These are phyloP conservation scores for Botrytis squamosa DNA, from an alignment of 2,329 filamentous ascomycete species.

Conservation along the genomic window DNA sequence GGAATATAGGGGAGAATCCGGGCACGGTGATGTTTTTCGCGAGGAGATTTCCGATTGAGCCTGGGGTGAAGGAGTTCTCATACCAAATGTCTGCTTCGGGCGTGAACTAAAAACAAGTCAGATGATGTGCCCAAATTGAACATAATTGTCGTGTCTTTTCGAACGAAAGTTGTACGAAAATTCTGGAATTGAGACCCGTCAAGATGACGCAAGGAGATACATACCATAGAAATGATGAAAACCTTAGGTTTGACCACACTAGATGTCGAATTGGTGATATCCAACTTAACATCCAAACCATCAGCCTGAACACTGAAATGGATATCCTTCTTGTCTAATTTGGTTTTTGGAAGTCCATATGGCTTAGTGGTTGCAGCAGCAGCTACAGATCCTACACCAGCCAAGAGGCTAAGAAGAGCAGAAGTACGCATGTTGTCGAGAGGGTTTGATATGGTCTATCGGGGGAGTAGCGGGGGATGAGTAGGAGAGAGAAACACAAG, in stretches of 20 bases:
- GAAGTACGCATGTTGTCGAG: slow-evolving; percentile 17
- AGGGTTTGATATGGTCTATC: not conserved
- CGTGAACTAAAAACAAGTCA: slow-evolving; percentile 49
- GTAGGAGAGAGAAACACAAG: not conserved
- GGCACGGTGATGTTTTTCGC: slow-evolving; percentile 57
- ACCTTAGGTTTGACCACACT: slow-evolving; percentile 49
- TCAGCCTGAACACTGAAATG: slow-evolving; percentile 10
- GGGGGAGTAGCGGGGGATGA: not conserved
- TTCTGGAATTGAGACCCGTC: not conserved
- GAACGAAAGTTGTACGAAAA: not conserved
- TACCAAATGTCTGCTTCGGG: slow-evolving; percentile 64
- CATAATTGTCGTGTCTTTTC: not conserved
- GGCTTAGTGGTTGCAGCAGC: slow-evolving; percentile 17
- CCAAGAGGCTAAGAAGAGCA: slow-evolving; percentile 13
- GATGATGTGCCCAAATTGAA: not conserved
- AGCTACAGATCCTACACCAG: slow-evolving; percentile 12
- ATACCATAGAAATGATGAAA: slow-evolving; percentile 62
- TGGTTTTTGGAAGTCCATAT: slow-evolving; percentile 1
- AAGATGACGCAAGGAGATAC: slow-evolving; percentile 21
- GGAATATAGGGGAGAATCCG: slow-evolving; percentile 65
- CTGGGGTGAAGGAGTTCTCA: slow-evolving; percentile 46
- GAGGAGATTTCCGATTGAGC: slow-evolving; percentile 53
- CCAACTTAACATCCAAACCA: slow-evolving; percentile 14
- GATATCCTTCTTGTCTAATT: slow-evolving; percentile 15
- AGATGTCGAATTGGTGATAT: slow-evolving; percentile 7